Evolutionary conservation across 179 eudicot species (phyloP), one percentile per base, ranked within the genome.

Genomic region (Beta lomatogona): DNA sequence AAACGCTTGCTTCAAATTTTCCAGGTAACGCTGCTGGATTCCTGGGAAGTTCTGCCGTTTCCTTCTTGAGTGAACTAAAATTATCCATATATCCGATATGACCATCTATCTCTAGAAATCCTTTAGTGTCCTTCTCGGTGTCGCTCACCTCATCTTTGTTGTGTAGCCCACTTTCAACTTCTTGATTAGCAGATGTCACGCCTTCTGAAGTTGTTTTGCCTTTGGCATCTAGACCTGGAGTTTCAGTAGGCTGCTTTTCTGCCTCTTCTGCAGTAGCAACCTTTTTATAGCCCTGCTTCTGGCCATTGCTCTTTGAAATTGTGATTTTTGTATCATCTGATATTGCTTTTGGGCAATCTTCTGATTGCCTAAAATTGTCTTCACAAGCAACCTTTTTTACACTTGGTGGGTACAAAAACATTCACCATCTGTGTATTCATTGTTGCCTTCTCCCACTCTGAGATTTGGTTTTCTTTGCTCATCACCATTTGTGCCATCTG

Each of bases 371-470:
- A 18, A 14, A 45, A 14, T 0, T 15, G 45, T 69, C 77, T 15
- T 71, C 52, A 11, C 0, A 16, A 48, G 53, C 77, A 71, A 72
- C 82, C 50, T 72, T 61, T 72, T 61, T 63, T 59, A 80, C 72
- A 73, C 8, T 19, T 80, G 82, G 77, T 71, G 82, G 71, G 82
- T 59, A 79, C 77, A 67, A 48, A 60, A 72, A 80, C 71, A 22
- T 80, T 73, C 82, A 80, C 77, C 77, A 46, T 79, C 44, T 79
- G 77, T 79, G 36, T 45, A 8, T 61, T 61, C 77, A 79, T 45
- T 46, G 82, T 50, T 72, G 12, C 63, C 77, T 25, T 72, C 18
- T 15, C 64, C 54, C 4, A 28, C 71, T 46, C 3, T 45, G 52
- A 58, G 6, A 50, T 80, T 19, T 0, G 11, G 50, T 69, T 80